Base-by-base conservation (phyloP, 2,329 filamentous ascomycete genomes). In the Microsporum audouinii region DNA sequence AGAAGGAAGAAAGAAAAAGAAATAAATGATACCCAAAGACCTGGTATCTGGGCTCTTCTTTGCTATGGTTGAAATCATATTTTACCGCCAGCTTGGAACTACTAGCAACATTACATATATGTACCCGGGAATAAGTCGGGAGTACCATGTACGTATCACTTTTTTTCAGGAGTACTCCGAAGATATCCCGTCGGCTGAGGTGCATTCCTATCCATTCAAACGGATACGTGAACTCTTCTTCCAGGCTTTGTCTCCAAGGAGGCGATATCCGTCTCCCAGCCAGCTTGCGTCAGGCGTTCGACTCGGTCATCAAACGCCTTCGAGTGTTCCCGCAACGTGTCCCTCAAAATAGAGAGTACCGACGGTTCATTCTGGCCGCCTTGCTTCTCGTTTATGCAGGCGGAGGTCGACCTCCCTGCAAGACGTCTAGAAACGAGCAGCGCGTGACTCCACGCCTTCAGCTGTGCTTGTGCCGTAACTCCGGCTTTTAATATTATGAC, bases 191-290 rank as follows among this genome's bases (percentile, higher is more conserved):
- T 23, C 17, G 17, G 17, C 17, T 23, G 17, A 43, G 10, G 10
- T 43, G 12, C 39, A 43, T 53, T 33, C 12, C 49, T n/a, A 12
- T n/a, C 29, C 3, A 27, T 33, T 53, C 49, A 53, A 53, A 53
- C 27, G 12, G 27, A 34, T 53, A 53, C 49, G 27, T 34, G 27
- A n/a, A 53, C 63, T 62, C 76, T 71, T 60, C 69, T 68, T 8
- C 82, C 84, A 55, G 81, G 76, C 62, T 75, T 78, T 17, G 86
- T 90, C 76, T 91, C 87, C 66, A 91, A 75, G 4, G 84, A 85
- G 43, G 79, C 79, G 58, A 78, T 78, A 61, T 83, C 76, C 55
- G 88, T 66, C 72, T 91, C 82, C 88, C 88, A 91, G 0, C 87
- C 87, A 36, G 68, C 74, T 38, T 71, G 70, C 62, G 66, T 68